These are phyloP conservation scores for Aureobasidium sp. DNA, from an alignment of 2,329 filamentous ascomycete species.

Conservation along the genomic window DNA sequence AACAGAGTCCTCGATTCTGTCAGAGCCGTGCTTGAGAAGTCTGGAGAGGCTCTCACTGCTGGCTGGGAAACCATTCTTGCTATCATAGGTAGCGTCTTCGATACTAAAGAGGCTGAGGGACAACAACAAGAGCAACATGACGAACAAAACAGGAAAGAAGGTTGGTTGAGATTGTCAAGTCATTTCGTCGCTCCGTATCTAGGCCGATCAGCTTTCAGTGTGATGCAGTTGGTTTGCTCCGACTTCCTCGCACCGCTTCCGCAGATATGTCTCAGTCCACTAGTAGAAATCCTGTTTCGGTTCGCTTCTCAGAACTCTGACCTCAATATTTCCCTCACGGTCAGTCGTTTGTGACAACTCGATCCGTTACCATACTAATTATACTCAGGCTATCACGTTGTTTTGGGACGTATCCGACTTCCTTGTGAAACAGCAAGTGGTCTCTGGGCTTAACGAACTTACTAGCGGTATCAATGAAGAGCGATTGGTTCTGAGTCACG, in stretches of 20 bases:
- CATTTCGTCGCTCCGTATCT: slow-evolving; percentile 60
- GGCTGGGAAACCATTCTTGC: slow-evolving; percentile 85
- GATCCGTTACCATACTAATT: neutral
- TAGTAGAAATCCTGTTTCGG: slow-evolving; percentile 81
- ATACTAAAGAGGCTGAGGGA: slow-evolving; percentile 26
- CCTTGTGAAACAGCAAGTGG: slow-evolving; percentile 49
- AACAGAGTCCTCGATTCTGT: slow-evolving; percentile 61
- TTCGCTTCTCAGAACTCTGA: slow-evolving; percentile 89
- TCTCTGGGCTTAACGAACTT: slow-evolving; percentile 28
- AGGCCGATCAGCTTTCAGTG: slow-evolving; percentile 80
- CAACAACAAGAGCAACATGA: slow-evolving; percentile 20
- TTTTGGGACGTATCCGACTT: slow-evolving; percentile 96
- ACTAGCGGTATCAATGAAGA: slow-evolving; percentile 36
- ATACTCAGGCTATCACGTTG: slow-evolving; percentile 70
- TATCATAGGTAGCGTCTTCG: slow-evolving; percentile 76
- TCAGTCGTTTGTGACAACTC: slow-evolving; percentile 35
- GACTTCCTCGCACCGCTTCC: slow-evolving; percentile 74
- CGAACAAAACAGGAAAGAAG: neutral
- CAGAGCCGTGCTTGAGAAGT: slow-evolving; percentile 73
- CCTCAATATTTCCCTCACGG: slow-evolving; percentile 88
- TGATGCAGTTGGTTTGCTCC: slow-evolving; percentile 85
- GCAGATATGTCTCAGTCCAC: slow-evolving; percentile 65
- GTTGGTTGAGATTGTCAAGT: slow-evolving; percentile 25
- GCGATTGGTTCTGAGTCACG: slow-evolving; percentile 9
- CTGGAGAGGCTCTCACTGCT: slow-evolving; percentile 71